A percentile compares a stretch with the other conserved stretches of the same genome.
phyloP scores from a whole-genome alignment of 371 early-diverging fungal species.

The Actinomortierella ambigua region DNA sequence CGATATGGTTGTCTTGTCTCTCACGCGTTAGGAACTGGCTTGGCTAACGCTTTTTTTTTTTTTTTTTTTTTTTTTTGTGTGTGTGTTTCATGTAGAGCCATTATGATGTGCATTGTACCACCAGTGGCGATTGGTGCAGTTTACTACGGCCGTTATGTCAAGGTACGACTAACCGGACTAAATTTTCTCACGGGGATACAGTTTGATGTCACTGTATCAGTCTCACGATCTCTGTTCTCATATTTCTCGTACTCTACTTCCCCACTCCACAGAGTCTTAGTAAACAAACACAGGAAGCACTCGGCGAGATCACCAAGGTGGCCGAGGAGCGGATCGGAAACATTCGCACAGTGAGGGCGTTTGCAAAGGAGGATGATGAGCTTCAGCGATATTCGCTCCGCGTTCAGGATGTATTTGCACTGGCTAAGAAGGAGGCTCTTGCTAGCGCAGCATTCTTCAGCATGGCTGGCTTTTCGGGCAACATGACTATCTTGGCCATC shows the following conservation, averaged over 20 bases:
- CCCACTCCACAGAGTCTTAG: slow-evolving; percentile 51
- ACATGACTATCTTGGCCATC: slow-evolving; percentile 75
- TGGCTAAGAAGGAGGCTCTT: slow-evolving; percentile 72
- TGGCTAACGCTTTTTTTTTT: too few relatives aligned
- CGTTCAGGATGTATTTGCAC: slow-evolving; percentile 60
- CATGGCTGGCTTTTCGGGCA: slow-evolving; percentile 77
- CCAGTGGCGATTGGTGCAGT: slow-evolving; percentile 76
- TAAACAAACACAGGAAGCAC: slow-evolving; percentile 69
- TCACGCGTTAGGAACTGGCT: too few relatives aligned
- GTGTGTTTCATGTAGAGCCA: too few relatives aligned
- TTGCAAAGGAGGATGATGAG: slow-evolving; percentile 70
- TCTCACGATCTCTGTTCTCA: too few relatives aligned
- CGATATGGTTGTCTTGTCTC: too few relatives aligned
- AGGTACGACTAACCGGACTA: too few relatives aligned
- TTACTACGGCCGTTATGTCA: slow-evolving; percentile 75
- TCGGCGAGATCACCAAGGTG: slow-evolving; percentile 75
- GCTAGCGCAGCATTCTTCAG: slow-evolving; percentile 81
- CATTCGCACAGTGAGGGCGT: slow-evolving; percentile 82
- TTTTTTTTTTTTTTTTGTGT: too few relatives aligned
- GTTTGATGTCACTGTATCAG: too few relatives aligned
- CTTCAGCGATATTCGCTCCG: slow-evolving; percentile 55
- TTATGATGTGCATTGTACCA: slow-evolving; percentile 79
- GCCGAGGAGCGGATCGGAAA: slow-evolving; percentile 76
- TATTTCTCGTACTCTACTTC: too few relatives aligned
- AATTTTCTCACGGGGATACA: too few relatives aligned